These are phyloP conservation scores for Lentinula lateritia DNA, from an alignment of 768 basidiomycete genomes.

Conservation along the genomic window DNA sequence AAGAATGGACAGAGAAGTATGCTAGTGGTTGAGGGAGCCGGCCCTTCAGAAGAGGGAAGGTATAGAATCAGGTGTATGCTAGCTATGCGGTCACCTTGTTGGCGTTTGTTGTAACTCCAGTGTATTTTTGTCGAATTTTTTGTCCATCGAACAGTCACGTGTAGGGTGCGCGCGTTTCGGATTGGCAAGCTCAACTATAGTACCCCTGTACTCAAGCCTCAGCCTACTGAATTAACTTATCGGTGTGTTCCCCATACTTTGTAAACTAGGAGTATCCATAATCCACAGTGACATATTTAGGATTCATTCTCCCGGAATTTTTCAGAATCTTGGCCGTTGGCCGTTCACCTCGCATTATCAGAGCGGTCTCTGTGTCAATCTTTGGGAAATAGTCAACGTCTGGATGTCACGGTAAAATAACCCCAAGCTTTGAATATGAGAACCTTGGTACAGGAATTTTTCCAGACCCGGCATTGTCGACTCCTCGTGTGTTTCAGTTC, in stretches of 20 bases:
- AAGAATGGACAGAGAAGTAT: constrained; percentile 93
- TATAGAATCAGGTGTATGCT: neutral
- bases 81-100: neutral
- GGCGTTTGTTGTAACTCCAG: neutral
- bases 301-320: neutral
- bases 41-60: neutral
- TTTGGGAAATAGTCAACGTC: neutral
- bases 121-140: neutral
- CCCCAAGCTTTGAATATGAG: no score
- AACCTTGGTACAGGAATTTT: no score
- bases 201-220: no score
- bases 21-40: constrained; percentile 30
- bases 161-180: neutral
- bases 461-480: no score
- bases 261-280: neutral
- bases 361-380: neutral
- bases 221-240: neutral
- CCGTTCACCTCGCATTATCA: neutral
- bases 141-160: neutral
- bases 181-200: neutral
- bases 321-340: neutral
- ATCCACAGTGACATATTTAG: neutral
- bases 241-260: neutral
- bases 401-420: neutral
- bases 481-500: no score